Evolutionary conservation across 140 eudicot genomes (phyloP), one percentile per base, ranked within the genome.

Genomic region (Bidens hawaiensis): DNA sequence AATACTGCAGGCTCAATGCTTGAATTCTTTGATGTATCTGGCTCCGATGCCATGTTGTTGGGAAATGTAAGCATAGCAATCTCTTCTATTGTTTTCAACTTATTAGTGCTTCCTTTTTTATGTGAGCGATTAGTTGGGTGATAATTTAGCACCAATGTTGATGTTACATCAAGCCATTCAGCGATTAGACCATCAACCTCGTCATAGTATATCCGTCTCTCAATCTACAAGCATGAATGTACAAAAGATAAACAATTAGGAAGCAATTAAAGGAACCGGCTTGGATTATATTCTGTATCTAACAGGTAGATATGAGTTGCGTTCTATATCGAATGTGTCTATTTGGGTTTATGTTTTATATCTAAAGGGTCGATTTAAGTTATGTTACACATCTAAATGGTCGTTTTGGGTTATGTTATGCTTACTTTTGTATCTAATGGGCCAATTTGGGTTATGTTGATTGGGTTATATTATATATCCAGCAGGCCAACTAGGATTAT

Each of bases 161-260:
- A 83, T 16, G 97, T 93, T 15, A 75, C 75, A 18, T 88, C 97
- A 0, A 93, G 97, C 97, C 97, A 93, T 71, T 88, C 97, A 2
- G 75, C 94, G 1, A 64, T 72, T 49, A 93, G 80, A 36, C 96
- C 96, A 45, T 93, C 95, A 26, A 93, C 83, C 67, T 88, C 99
- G 58, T 93, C 97, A 34, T 93, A 93, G 76, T 85, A 73, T 76
- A 93, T 88, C 26, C 99, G 90, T 3, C 94, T 83, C 70, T 93
- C 99, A 27, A 83, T 83, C 99, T 93, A 52, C 48, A 58, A 69
- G 59, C 36, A 58, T 22, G 58, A 18, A 16, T 33, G 43, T 18
- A 55, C 24, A 48, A 23, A 9, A 52, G 24, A 45, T 2, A 50
- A 0, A 5, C 16, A 28, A 24, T 60, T 28, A 56, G 18, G 3